Evolutionary conservation across 2,329 filamentous ascomycete species (phyloP).

Genomic region (Trichothecium roseum): DNA sequence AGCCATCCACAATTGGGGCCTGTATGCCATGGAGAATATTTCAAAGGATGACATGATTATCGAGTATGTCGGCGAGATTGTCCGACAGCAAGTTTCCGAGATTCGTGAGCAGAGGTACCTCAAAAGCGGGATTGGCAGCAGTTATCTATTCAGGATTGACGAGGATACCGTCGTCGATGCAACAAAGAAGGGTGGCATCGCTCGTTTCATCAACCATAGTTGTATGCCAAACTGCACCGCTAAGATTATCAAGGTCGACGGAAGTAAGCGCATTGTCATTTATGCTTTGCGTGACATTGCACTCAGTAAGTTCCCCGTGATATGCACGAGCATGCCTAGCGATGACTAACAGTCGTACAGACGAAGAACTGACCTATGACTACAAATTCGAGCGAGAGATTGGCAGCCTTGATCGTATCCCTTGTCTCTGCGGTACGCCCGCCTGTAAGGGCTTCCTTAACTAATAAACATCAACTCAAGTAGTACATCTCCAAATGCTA

Average conservation of each 20-base stretch:
- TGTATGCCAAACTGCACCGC: slow-evolving; percentile 98
- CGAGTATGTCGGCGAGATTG: slow-evolving; percentile 96
- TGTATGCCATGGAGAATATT: slow-evolving; percentile 97
- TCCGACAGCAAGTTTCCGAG: slow-evolving; percentile 94
- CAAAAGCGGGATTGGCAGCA: slow-evolving; percentile 93
- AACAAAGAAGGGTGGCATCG: slow-evolving; percentile 96
- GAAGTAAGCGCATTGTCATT: slow-evolving; percentile 96
- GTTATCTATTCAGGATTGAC: slow-evolving; percentile 95
- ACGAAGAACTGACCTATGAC: slow-evolving; percentile 98
- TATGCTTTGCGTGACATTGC: slow-evolving; percentile 93
- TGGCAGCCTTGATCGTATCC: slow-evolving; percentile 87
- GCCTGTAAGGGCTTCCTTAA: slow-evolving; percentile 99
- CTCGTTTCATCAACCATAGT: slow-evolving; percentile 96
- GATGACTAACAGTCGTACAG: slow-evolving; percentile 36
- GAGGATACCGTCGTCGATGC: slow-evolving; percentile 97
- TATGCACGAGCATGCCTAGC: neutral
- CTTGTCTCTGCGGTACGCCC: slow-evolving; percentile 90
- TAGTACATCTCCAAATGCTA: neutral
- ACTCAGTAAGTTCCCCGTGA: slow-evolving; percentile 60
- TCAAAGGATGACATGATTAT: slow-evolving; percentile 99
- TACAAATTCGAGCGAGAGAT: slow-evolving; percentile 99
- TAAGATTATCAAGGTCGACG: slow-evolving; percentile 98
- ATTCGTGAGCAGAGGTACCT: slow-evolving; percentile 86
- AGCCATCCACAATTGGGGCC: slow-evolving; percentile 96
- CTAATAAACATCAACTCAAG: slow-evolving; percentile 31